Percentiles rank a stretch among this genome's conserved stretches.
Conservation (phyloP, 2,329 filamentous ascomycete genomes). For the Alternaria arbusti region DNA sequence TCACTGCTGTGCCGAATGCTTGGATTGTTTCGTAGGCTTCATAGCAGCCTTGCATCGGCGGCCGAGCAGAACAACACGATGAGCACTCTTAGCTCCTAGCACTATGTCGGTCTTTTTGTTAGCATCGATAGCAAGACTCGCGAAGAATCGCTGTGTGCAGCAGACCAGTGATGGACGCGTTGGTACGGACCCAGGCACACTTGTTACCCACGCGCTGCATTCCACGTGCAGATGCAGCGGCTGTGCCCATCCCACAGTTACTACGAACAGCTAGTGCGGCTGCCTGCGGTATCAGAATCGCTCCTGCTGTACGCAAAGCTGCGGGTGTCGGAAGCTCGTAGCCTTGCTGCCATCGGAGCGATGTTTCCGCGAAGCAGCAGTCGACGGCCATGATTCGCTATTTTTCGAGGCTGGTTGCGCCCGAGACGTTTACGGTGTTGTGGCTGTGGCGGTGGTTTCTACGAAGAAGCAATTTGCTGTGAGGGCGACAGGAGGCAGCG, state of each 20-base stretch:
- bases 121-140: background rate
- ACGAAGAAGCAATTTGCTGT: background rate
- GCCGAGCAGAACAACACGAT: background rate
- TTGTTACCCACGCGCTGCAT: background rate
- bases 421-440: background rate
- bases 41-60: background rate
- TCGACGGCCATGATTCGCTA: background rate
- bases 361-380: background rate
- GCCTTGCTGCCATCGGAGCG: too few species aligned
- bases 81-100: background rate
- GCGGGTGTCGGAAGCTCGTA: background rate
- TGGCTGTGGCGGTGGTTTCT: background rate
- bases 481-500: background rate
- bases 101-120: background rate
- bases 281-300: background rate
- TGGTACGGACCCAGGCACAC: background rate
- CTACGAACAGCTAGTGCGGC: background rate
- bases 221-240: background rate
- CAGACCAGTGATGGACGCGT: background rate
- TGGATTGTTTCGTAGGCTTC: background rate
- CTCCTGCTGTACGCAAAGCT: background rate
- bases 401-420: background rate
- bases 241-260: background rate
- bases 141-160: background rate
- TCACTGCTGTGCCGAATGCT: constrained; percentile 4